phyloP scores from a whole-genome alignment of 129 eudicot genomes.

The Artemisia annua region DNA sequence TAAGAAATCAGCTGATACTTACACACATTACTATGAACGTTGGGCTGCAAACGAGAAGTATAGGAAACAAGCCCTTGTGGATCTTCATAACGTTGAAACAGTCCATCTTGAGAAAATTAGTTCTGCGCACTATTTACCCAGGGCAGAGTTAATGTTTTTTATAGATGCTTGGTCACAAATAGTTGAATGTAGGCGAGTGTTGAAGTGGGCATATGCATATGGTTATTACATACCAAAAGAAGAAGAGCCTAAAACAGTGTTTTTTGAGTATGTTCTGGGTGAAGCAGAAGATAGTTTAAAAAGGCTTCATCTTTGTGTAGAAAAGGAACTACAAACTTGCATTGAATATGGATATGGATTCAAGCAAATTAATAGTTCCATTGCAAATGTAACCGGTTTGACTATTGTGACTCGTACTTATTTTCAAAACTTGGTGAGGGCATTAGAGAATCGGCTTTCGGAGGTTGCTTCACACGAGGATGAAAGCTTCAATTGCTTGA shows the following conservation, averaged over 20 bases:
- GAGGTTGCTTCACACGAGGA: conserved; percentile 21
- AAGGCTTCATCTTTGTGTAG: conserved; percentile 50
- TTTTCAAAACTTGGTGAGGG: conserved; percentile 52
- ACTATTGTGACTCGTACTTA: conserved; percentile 43
- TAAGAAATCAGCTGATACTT: conserved; percentile 32
- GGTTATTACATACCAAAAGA: conserved; percentile 37
- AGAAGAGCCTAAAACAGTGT: conserved; percentile 30
- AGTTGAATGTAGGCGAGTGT: conserved; percentile 49
- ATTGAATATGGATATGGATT: conserved; percentile 7
- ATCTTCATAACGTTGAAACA: conserved; percentile 24
- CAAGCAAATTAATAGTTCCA: conserved; percentile 6
- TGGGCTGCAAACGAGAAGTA: conserved; percentile 50
- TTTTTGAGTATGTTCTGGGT: conserved; percentile 48
- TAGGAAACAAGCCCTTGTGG: conserved; percentile 34
- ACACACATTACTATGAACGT: conserved; percentile 51
- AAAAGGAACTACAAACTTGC: conserved; percentile 39
- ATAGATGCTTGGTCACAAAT: conserved; percentile 52
- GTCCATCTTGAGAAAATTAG: conserved; percentile 19
- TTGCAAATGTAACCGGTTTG: conserved; percentile 27
- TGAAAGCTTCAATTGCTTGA: too few species aligned
- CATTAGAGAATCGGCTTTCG: conserved; percentile 47
- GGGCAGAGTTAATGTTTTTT: conserved; percentile 31
- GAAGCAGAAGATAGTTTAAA: conserved; percentile 45
- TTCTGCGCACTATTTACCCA: background rate
- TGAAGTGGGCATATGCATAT: conserved; percentile 48